Conservation (phyloP, 768 basidiomycete genomes). For the Agrocybe chaxingu region DNA sequence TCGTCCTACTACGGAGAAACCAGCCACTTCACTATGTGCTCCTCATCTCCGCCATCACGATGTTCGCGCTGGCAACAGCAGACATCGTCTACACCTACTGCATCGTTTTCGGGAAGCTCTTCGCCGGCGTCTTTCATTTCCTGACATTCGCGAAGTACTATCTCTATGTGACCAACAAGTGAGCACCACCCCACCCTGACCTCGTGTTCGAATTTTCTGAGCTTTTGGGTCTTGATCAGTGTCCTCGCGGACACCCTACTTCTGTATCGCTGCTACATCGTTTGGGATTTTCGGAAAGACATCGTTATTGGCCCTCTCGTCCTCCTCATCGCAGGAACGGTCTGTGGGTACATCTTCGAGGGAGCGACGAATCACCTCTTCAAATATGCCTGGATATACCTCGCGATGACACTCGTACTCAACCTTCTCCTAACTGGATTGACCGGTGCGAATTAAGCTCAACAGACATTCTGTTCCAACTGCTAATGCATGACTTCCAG, state of each 20-base stretch:
- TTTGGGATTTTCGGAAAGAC: constrained; percentile 29
- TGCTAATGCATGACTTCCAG: constrained; percentile 12
- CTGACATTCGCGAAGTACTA: constrained; percentile 28
- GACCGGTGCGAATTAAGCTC: constrained; percentile 20
- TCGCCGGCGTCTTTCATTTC: constrained; percentile 17
- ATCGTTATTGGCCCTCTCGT: constrained; percentile 24
- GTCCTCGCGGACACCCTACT: constrained; percentile 30
- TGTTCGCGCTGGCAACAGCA: constrained; percentile 33
- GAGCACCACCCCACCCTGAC: constrained; percentile 6
- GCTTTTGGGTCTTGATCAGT: constrained; percentile 9
- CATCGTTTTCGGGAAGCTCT: constrained; percentile 23
- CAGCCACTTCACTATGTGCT: constrained; percentile 25
- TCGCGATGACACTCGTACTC: constrained; percentile 27
- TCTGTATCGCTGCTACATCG: constrained; percentile 36
- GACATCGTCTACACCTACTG: constrained; percentile 31
- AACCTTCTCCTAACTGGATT: constrained; percentile 32
- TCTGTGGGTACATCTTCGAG: constrained; percentile 19
- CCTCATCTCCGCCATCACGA: constrained; percentile 26
- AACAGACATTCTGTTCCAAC: too few species aligned
- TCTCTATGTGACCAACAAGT: constrained; percentile 38
- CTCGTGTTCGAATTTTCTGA: neutral
- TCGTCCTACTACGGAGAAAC: constrained; percentile 26
- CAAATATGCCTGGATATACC: constrained; percentile 28
- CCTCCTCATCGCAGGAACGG: constrained; percentile 30
- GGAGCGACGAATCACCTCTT: constrained; percentile 14